Base-by-base conservation (phyloP, 2,329 filamentous ascomycete species). In the Pseudogymnoascus sp. region DNA sequence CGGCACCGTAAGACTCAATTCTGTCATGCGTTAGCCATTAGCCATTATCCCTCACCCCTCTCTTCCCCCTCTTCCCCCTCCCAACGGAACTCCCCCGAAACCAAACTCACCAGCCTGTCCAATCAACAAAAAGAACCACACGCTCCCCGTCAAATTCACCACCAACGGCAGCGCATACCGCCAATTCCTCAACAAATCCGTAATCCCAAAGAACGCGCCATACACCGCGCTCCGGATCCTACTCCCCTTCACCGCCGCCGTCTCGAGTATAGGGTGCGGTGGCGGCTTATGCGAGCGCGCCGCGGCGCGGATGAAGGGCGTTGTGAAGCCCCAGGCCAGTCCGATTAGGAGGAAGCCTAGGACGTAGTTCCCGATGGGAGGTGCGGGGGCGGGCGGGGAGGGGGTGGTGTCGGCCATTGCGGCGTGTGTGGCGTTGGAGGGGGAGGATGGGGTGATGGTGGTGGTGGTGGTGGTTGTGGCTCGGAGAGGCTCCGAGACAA, bases 61-160 rank as follows among this genome's bases (percentile, higher is more conserved):
- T n/a, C n/a, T n/a, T n/a, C 2, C 14, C 36, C 36, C 36, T 6
- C 37, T 1, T 13, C 14, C 14, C 37, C 14, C n/a, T 37, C n/a
- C 2, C 2, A 25, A 5, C 25, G 7, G 28, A 8, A 31, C 8
- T 21, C n/a, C 45, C 54, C n/a, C 23, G 13, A 45, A 64, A 66
- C 63, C 25, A 43, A 65, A 68, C 89, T 70, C 77, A 96, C 92
- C 92, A 71, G 93, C 93, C 75, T 95, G 86, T 6, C 93, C 93
- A 77, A 98, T 93, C 68, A 98, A 80, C 69, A 98, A 77, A 71
- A 98, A 98, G 77, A 98, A 98, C 93, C 93, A 98, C 63, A 97
- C 83, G 73, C 92, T 96, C 31, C 93, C 93, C 2, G 93, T 96
- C 62, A 98, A 78, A 74, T 98, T 98, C 65, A 96, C 77, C 62